Base-by-base conservation (phyloP, 2,329 filamentous ascomycete species). In the Beauveria sp. region DNA sequence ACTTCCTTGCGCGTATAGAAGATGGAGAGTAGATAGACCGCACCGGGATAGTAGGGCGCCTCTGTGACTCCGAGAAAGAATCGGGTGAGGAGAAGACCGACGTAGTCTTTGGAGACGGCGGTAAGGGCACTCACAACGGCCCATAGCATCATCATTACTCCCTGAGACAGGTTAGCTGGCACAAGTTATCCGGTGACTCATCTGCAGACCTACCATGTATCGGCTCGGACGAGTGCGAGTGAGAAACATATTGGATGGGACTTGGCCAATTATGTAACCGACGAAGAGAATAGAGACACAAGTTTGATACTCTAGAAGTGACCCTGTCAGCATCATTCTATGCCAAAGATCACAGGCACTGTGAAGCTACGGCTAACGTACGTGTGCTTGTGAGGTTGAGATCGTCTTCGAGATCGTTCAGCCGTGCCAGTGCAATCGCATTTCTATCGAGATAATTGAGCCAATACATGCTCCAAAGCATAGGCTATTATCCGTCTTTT, bases 1-100 rank as follows among this genome's bases (percentile, higher is more conserved):
- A 88, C 73, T 67, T 88, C 87, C 65, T 83, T 83, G 22, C 85
- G 78, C 0, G 84, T 88, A 66, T 90, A 90, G 63, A 82, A 83
- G 0, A 80, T 69, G 0, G 80, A 65, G 22, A 72, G 56, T 47
- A 83, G 63, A 52, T 80, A 81, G 0, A 82, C 76, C 0, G 77
- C 76, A 0, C 79, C 79, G 0, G 79, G 76, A 55, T 80, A 80
- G 69, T 81, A 83, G 0, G 79, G 80, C 0, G 80, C 80, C 68
- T 84, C 81, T 16, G 71, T 70, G 12, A 78, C 73, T 5, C 69
- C 69, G 1, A 81, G 70, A 10, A 81, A 66, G 5, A 82, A 73
- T 2, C 80, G 73, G 1, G 81, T 73, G 0, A 77, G 72, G 4
- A 84, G 70, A 20, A 83, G 75, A 1, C 79, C 77, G 0, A 72